These are phyloP conservation scores for Colletotrichum salicis DNA, from an alignment of 2,329 filamentous ascomycete genomes.

Conservation along the genomic window DNA sequence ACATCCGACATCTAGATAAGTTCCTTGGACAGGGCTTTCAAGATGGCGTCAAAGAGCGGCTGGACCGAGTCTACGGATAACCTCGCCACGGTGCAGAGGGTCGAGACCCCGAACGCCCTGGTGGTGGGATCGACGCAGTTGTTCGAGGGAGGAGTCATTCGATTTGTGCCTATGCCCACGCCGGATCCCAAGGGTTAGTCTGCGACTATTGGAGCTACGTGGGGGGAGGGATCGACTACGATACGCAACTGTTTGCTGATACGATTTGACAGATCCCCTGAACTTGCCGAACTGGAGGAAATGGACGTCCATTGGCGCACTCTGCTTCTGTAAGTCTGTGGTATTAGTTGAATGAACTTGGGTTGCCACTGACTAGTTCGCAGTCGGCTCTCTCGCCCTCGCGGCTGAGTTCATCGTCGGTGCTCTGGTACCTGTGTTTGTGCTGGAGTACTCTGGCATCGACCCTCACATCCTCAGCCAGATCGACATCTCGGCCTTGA, in stretches of 20 bases:
- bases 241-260: slow-evolving; percentile 9
- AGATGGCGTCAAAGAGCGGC: slow-evolving; percentile 34
- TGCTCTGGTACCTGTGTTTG: slow-evolving; percentile 46
- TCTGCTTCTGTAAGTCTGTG: slow-evolving; percentile 44
- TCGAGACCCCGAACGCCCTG: slow-evolving; percentile 37
- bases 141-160: slow-evolving; percentile 37
- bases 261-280: slow-evolving; percentile 41
- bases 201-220: neutral
- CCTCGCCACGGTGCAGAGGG: slow-evolving; percentile 33
- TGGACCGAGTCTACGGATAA: slow-evolving; percentile 39
- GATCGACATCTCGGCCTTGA: slow-evolving; percentile 37
- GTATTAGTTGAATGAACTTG: too few species aligned
- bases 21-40: slow-evolving; percentile 15
- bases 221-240: neutral
- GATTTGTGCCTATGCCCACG: slow-evolving; percentile 43
- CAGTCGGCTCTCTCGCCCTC: slow-evolving; percentile 36
- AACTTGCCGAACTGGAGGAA: slow-evolving; percentile 46
- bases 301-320: slow-evolving; percentile 42
- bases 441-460: slow-evolving; percentile 48
- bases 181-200: slow-evolving; percentile 44
- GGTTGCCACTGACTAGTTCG: neutral
- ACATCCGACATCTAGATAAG: neutral
- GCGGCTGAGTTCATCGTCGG: slow-evolving; percentile 42
- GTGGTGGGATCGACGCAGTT: slow-evolving; percentile 41
- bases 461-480: slow-evolving; percentile 43